Conservation (phyloP, 495 filamentous ascomycete species). For the Hamigera avellanea region DNA sequence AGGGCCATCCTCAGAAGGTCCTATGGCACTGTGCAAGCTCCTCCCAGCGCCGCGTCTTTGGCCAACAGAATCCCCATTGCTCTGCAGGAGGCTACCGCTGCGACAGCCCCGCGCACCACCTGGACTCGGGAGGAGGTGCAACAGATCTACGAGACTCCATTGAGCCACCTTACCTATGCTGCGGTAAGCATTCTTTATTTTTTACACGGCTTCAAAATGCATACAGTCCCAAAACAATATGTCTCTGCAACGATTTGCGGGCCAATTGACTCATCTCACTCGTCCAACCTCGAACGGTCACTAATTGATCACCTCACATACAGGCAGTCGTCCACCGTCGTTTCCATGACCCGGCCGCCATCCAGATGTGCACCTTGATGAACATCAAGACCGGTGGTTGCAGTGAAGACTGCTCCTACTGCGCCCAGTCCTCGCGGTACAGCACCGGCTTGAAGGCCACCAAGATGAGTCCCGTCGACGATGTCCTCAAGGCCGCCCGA, state of each 20-base stretch:
- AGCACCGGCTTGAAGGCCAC: conserved; percentile 66
- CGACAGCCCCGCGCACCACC: conserved; percentile 47
- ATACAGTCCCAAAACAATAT: no score
- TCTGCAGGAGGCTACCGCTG: conserved; percentile 43
- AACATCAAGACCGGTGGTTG: conserved; percentile 93
- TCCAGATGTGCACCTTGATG: conserved; percentile 86
- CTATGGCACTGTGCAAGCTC: conserved; percentile 34
- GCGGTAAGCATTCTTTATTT: conserved; percentile 38
- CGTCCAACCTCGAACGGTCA: no score
- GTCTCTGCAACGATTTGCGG: no score
- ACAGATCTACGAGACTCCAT: conserved; percentile 62
- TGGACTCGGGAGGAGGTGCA: conserved; percentile 72
- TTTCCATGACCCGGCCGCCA: conserved; percentile 65
- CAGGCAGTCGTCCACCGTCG: conserved; percentile 64
- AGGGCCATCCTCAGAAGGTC: conserved; percentile 19
- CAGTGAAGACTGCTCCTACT: conserved; percentile 81
- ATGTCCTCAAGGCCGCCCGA: conserved; percentile 61
- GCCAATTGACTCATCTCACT: no score
- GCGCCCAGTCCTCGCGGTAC: conserved; percentile 74
- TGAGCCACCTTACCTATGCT: conserved; percentile 64
- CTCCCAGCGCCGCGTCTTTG: conserved; percentile 21
- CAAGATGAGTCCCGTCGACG: conserved; percentile 63
- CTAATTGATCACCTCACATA: no score
- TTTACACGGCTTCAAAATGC: no score
- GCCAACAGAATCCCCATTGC: conserved; percentile 24